Evolutionary conservation across 768 basidiomycete genomes (phyloP), one percentile per base, ranked within the genome.

Genomic region (Tylopilus vinaceipallidus): DNA sequence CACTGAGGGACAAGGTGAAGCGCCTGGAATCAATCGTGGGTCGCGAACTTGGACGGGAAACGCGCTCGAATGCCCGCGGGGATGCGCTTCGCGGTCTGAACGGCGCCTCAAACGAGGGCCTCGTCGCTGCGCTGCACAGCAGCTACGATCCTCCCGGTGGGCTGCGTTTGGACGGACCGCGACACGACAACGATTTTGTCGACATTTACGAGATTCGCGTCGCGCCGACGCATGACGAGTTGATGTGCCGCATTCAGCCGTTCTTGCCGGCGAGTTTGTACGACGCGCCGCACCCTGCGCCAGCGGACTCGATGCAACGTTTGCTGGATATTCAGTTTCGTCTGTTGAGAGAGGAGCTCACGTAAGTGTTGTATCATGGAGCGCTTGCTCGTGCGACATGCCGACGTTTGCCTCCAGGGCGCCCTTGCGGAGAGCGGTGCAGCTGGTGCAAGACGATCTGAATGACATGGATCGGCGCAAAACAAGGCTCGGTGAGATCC

Each of bases 271-370:
- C 75, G 0, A 83, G 78, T 55, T 61, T 84, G 1, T 75, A 70
- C 17, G 73, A 69, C 2, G 86, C 84, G 0, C 86, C 85, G 0
- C 86, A 88, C 57, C 84, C 77, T 47, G 73, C 76, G 12, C 78
- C 78, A 0, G 53, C 65, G 3, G 74, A 75, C 14, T 80, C 79
- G 20, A 87, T 90, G 79, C 75, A 85, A 47, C 72, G 82, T 8
- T 69, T 84, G 19, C 67, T 89, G 11, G 89, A 91, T 49, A 77
- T 84, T 4, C 86, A 91, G 55, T 91, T 86, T 63, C 79, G 88
- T 29, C 73, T 90, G 0, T 68, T 91, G 30, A 73, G 88, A 32
- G 88, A 89, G 54, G 88, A 91, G 48, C 67, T 86, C 16, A 84
- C 76, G 80, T 85, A 57, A 20, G 79, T 61, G 7, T 14, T 6